phyloP scores from a whole-genome alignment of 2,329 filamentous ascomycete species.

The Arthrobotrys pseudoclavata region DNA sequence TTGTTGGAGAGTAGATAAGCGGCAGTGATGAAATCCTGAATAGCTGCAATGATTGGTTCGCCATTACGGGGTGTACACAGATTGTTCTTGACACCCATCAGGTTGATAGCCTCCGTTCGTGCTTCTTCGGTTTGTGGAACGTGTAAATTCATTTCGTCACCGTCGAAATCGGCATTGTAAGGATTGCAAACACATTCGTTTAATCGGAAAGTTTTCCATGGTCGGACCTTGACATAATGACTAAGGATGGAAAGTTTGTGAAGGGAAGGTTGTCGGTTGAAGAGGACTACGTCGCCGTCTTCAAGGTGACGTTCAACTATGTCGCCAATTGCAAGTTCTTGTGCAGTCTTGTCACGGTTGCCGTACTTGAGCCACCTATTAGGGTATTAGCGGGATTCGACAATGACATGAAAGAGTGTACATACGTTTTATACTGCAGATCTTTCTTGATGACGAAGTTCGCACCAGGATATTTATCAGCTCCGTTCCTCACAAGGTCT shows the following conservation, averaged over 20 bases:
- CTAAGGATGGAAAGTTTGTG: slow-evolving; percentile 99
- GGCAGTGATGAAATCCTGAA: slow-evolving; percentile 98
- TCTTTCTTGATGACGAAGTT: slow-evolving; percentile 83
- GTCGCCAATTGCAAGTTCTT: slow-evolving; percentile 83
- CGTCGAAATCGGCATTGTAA: slow-evolving; percentile 99
- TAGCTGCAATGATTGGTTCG: slow-evolving; percentile 97
- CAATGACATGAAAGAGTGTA: not conserved
- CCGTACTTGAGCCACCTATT: slow-evolving; percentile 77
- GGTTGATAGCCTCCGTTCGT: slow-evolving; percentile 89
- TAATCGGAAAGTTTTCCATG: slow-evolving; percentile 93
- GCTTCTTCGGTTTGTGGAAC: slow-evolving; percentile 98
- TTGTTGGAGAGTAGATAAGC: slow-evolving; percentile 92
- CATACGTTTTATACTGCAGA: slow-evolving; percentile 75
- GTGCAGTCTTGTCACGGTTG: slow-evolving; percentile 78
- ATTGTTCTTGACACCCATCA: slow-evolving; percentile 99
- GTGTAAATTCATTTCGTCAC: slow-evolving; percentile 99
- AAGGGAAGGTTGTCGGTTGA: slow-evolving; percentile 96
- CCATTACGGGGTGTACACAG: slow-evolving; percentile 96
- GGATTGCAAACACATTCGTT: slow-evolving; percentile 99
- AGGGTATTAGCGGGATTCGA: not conserved
- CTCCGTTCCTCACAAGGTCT: slow-evolving; percentile 80
- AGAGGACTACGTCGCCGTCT: slow-evolving; percentile 94
- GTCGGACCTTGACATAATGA: slow-evolving; percentile 91
- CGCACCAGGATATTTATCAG: slow-evolving; percentile 85
- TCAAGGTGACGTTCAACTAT: slow-evolving; percentile 94